Percentiles rank a stretch among this genome's conserved stretches.
phyloP scores from a whole-genome alignment of 768 basidiomycete species.

The Phylloporus sp. region DNA sequence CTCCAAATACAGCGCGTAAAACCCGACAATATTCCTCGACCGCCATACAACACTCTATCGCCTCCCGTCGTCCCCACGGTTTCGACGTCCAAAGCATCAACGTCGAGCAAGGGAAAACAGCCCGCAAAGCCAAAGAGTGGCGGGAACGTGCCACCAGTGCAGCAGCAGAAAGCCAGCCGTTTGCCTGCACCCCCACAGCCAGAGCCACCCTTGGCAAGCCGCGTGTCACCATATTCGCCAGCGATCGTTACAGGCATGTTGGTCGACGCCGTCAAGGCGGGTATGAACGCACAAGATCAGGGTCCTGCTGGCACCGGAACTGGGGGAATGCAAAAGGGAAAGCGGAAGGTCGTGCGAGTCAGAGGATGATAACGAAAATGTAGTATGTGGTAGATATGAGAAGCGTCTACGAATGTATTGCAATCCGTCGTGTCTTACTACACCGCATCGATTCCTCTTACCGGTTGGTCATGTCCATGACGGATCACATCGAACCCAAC shows the following conservation, averaged over 20 bases:
- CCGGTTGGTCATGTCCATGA: not conserved
- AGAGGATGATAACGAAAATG: constrained; percentile 38
- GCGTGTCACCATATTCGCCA: constrained; percentile 79
- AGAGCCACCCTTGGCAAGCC: constrained; percentile 62
- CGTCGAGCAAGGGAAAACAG: constrained; percentile 48
- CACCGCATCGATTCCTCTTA: no score
- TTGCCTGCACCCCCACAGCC: constrained; percentile 76
- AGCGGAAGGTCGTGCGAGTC: constrained; percentile 75
- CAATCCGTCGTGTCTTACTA: constrained; percentile 5
- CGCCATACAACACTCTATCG: constrained; percentile 48
- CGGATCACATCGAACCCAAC: no score
- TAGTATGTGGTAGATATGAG: constrained; percentile 4
- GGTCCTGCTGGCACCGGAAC: constrained; percentile 33
- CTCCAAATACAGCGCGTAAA: constrained; percentile 68
- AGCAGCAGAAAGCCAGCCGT: constrained; percentile 31
- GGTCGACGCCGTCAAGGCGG: constrained; percentile 80
- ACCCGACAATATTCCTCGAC: constrained; percentile 62
- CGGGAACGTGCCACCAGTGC: constrained; percentile 25
- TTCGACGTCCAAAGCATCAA: constrained; percentile 28
- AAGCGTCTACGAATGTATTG: constrained; percentile 21
- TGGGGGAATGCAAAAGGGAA: constrained; percentile 54
- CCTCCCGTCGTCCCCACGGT: constrained; percentile 25
- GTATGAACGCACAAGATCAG: constrained; percentile 65
- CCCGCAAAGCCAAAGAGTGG: constrained; percentile 43
- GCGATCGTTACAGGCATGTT: constrained; percentile 71